Base-by-base conservation (phyloP, 305 asterid species). In the Fraxinus baroniana region DNA sequence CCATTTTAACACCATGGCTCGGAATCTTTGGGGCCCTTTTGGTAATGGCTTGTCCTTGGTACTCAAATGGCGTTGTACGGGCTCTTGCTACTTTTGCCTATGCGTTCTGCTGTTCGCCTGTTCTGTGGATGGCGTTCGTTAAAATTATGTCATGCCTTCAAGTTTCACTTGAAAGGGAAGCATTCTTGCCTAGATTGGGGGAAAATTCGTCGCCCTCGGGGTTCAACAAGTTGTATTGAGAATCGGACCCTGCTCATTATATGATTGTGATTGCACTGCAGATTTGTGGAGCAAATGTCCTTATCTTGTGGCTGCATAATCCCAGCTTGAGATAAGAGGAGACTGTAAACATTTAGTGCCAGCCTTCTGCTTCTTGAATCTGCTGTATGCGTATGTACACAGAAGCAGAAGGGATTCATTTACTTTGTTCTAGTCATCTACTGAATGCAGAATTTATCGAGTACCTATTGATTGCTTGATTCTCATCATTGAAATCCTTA, bases 31-130 rank as follows among this genome's bases (percentile, higher is more conserved):
- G 97, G 2, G 49, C 90, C 44, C 97, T 96, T 22, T 1, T 93
- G 70, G 95, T 86, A 22, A 96, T 94, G 99, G 98, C 95, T 12
- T 91, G 72, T 76, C 98, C 98, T 13, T 92, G 95, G 93, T 94
- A 96, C 89, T 62, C 85, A 0, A 84, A 92, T 78, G 99, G 99
- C 3, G 89, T 96, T 0, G 87, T 93, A 37, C 89, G 98, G 86
- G 99, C 97, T 5, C 86, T 96, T 3, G 87, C 92, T 0, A 91
- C 93, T 2, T 94, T 94, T 44, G 95, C 76, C 2, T 96, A 94
- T 26, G 94, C 97, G 0, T 96, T 94, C 68, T 93, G 95, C 83
- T 85, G 89, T 77, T 85, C 99, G 0, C 97, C 98, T 0, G 1
- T 92, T 37, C 39, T 93, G 12, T 96, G 93, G 90, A 22, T 70